Conservation (phyloP, 2,329 filamentous ascomycete genomes). For the Fusarium burgessii region DNA sequence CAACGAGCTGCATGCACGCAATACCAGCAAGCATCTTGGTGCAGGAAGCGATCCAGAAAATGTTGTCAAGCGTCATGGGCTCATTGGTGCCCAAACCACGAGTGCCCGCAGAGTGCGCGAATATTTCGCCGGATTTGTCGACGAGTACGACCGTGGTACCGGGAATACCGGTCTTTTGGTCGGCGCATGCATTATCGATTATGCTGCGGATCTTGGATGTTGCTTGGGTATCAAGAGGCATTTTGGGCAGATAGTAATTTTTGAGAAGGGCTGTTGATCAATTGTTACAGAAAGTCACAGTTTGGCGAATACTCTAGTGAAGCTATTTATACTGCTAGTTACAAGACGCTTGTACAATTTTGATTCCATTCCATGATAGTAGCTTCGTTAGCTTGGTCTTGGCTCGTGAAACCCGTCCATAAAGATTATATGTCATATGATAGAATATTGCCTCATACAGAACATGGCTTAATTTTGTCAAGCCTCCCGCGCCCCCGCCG, state of each 20-base stretch:
- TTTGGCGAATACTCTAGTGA: background rate
- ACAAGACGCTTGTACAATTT: background rate
- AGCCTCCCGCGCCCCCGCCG: background rate
- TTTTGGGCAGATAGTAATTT: background rate
- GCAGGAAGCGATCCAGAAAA: conserved; percentile 71
- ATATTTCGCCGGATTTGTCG: conserved; percentile 61
- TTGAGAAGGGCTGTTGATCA: background rate
- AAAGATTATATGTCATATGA: background rate
- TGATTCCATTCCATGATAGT: background rate
- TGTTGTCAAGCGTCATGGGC: conserved; percentile 68
- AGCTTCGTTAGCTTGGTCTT: background rate
- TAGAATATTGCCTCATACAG: background rate
- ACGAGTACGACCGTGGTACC: conserved; percentile 61
- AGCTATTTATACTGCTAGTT: conserved; percentile 9
- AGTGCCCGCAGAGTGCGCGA: conserved; percentile 62
- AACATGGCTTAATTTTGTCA: background rate
- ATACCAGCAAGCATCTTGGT: conserved; percentile 67
- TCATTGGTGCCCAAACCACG: conserved; percentile 58
- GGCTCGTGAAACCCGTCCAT: background rate
- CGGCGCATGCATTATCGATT: conserved; percentile 54
- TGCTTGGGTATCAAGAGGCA: conserved; percentile 33
- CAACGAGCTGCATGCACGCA: conserved; percentile 69
- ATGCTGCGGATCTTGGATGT: conserved; percentile 40
- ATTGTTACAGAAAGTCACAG: too few relatives aligned
- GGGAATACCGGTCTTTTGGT: conserved; percentile 56